These are phyloP conservation scores for Sugiyamaella smithiae DNA, from an alignment of 805 yeast genomes.

Conservation along the genomic window DNA sequence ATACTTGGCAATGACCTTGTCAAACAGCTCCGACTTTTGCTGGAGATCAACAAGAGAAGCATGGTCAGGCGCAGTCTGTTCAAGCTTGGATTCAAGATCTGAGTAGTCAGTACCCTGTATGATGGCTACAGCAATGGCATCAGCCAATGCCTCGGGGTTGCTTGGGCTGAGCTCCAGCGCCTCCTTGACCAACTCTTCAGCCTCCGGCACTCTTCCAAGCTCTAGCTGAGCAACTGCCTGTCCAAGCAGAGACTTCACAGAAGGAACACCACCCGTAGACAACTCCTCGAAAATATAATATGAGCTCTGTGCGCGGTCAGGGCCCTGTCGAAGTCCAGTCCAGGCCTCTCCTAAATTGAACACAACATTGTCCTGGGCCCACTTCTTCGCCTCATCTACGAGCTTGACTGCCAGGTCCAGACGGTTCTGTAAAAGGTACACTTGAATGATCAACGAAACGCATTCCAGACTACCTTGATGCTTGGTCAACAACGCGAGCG, in stretches of 20 bases:
- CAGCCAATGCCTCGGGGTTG: conserved; percentile 48
- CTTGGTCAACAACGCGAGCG: conserved; percentile 39
- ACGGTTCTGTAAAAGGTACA: conserved; percentile 41
- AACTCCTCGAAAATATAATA: conserved; percentile 65
- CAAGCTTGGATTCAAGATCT: conserved; percentile 47
- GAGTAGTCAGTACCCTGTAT: conserved; percentile 46
- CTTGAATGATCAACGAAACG: conserved; percentile 36
- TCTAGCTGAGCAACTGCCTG: conserved; percentile 75
- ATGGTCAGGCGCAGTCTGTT: conserved; percentile 51
- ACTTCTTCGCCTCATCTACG: conserved; percentile 43
- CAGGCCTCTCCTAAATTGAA: conserved; percentile 80
- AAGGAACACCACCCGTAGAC: conserved; percentile 52
- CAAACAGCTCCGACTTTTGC: conserved; percentile 64
- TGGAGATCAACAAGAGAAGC: conserved; percentile 55
- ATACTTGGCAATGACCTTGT: conserved; percentile 49
- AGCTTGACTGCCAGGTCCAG: conserved; percentile 47
- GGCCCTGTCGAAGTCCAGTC: conserved; percentile 46
- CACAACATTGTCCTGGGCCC: conserved; percentile 69
- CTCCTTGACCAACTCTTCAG: conserved; percentile 50
- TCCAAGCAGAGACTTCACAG: conserved; percentile 53
- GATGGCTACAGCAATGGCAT: conserved; percentile 60
- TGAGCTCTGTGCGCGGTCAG: conserved; percentile 39
- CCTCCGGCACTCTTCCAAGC: conserved; percentile 78
- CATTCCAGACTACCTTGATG: conserved; percentile 41
- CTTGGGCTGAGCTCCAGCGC: conserved; percentile 43